Evolutionary conservation across 2,329 filamentous ascomycete genomes (phyloP).

Genomic region (Curvularia hawaiiensis): DNA sequence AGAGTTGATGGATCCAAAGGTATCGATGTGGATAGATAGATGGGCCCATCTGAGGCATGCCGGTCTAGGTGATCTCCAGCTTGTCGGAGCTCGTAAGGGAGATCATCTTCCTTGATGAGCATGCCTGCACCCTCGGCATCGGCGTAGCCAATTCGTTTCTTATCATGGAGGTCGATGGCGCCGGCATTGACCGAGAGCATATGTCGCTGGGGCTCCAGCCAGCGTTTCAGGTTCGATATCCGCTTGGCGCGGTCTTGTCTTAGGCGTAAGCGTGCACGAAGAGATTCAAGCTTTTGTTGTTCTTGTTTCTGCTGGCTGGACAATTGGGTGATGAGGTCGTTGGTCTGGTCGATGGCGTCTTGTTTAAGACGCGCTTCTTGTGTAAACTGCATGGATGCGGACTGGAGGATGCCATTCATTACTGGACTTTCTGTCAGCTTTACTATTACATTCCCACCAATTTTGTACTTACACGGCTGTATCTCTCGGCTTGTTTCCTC

Average conservation of each 20-base stretch:
- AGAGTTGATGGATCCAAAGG: slow-evolving; percentile 27
- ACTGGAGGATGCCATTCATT: slow-evolving; percentile 80
- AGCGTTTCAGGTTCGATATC: slow-evolving; percentile 77
- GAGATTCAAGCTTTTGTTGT: slow-evolving; percentile 71
- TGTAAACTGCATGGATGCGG: slow-evolving; percentile 79
- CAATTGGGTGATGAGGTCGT: slow-evolving; percentile 78
- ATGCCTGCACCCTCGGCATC: slow-evolving; percentile 48
- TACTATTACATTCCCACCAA: too few relatives aligned
- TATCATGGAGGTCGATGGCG: slow-evolving; percentile 49
- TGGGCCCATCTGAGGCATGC: slow-evolving; percentile 37
- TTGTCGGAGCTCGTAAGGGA: slow-evolving; percentile 38
- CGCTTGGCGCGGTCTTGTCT: slow-evolving; percentile 70
- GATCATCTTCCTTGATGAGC: slow-evolving; percentile 32
- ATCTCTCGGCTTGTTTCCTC: slow-evolving; percentile 81
- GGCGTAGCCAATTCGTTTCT: slow-evolving; percentile 53
- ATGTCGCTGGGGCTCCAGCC: slow-evolving; percentile 71
- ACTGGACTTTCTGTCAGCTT: slow-evolving; percentile 50
- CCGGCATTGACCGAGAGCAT: slow-evolving; percentile 54
- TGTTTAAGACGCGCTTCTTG: slow-evolving; percentile 84
- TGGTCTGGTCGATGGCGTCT: slow-evolving; percentile 78
- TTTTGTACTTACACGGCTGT: slow-evolving; percentile 69
- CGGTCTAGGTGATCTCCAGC: slow-evolving; percentile 35
- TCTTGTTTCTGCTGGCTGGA: slow-evolving; percentile 80
- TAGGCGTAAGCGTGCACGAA: slow-evolving; percentile 69
- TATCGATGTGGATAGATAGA: slow-evolving; percentile 37